Evolutionary conservation across 2,329 filamentous ascomycete species (phyloP), one percentile per base, ranked within the genome.

Genomic region (Xylaria sp.): DNA sequence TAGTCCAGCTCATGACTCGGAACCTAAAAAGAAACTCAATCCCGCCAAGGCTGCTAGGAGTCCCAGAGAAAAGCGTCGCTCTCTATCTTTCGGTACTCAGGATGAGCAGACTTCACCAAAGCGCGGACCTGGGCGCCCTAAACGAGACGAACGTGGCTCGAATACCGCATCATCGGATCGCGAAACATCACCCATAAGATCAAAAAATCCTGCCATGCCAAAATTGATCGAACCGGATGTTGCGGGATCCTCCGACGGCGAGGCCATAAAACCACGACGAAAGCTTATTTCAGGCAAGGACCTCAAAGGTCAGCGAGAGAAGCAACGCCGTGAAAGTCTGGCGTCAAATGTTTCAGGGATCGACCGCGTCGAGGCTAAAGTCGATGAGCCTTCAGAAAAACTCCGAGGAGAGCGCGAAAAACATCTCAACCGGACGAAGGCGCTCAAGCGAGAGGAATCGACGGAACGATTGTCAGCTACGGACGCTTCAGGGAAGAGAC

Each of bases 251-350:
- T 89, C 88, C 41, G 87, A 87, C 74, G 88, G 84, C 1, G 88
- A 89, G 75, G 78, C 85, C 9, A 77, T 83, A 25, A 91, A 90
- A 75, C 88, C 89, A 1, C 82, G 89, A 28, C 83, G 88, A 48
- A 91, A 90, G 75, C 83, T 91, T 12, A 84, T 91, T 23, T 91
- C 89, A 0, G 89, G 89, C 44, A 86, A 85, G 61, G 89, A 91
- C 66, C 78, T 90, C 48, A 87, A 88, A 69, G 87, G 86, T 10
- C 87, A 89, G 74, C 82, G 86, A 20, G 86, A 88, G 63, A 87
- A 86, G 76, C 86, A 89, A 72, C 83, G 88, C 20, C 86, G 89
- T 7, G 82, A 86, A 54, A 90, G 88, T 75, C 81, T 89, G 80
- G 84, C 81, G 0, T 90, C 88, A 1, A 89, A 82, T 54, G 80